A percentile compares a stretch with the other conserved stretches of the same genome.
These are phyloP conservation scores for Colletotrichum camelliae DNA, from an alignment of 2,329 filamentous ascomycete genomes.

Conservation along the genomic window DNA sequence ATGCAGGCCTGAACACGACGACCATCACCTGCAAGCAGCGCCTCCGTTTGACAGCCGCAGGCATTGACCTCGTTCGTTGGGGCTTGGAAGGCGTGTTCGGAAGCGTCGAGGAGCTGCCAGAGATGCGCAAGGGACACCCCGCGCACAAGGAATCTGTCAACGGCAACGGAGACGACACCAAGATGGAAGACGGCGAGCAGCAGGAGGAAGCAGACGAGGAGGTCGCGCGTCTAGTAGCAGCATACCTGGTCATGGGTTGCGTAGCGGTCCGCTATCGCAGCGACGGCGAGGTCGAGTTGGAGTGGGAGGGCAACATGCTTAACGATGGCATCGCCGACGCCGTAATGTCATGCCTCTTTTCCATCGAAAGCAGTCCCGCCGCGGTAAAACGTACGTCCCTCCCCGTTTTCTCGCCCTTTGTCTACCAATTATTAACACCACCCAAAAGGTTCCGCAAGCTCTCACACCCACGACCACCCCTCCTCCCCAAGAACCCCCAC, in stretches of 20 bases:
- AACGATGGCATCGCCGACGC: slow-evolving; percentile 99
- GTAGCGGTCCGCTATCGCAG: slow-evolving; percentile 79
- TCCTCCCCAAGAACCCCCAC: slow-evolving; percentile 70
- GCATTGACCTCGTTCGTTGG: slow-evolving; percentile 91
- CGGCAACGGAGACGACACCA: slow-evolving; percentile 37
- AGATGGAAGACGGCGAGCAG: slow-evolving; percentile 38
- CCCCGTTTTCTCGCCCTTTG: slow-evolving; percentile 48
- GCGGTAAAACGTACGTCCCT: slow-evolving; percentile 82
- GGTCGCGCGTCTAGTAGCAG: slow-evolving; percentile 56
- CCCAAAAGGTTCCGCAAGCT: slow-evolving; percentile 63
- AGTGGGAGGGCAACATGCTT: slow-evolving; percentile 98
- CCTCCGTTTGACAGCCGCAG: slow-evolving; percentile 84
- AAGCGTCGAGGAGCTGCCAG: slow-evolving; percentile 73
- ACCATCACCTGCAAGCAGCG: slow-evolving; percentile 93
- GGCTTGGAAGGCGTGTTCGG: slow-evolving; percentile 94
- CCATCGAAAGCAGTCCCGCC: slow-evolving; percentile 91
- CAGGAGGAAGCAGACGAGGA: slow-evolving; percentile 70
- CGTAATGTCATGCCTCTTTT: slow-evolving; percentile 89
- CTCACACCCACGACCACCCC: slow-evolving; percentile 41
- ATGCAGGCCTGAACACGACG: slow-evolving; percentile 94
- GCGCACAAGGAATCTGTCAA: slow-evolving; percentile 41
- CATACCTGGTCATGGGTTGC: slow-evolving; percentile 86
- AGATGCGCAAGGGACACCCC: slow-evolving; percentile 48
- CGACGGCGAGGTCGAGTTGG: slow-evolving; percentile 83
- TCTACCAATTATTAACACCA: slow-evolving; percentile 32